phyloP scores from a whole-genome alignment of 2,329 filamentous ascomycete genomes.

The Calonectria crousiana region DNA sequence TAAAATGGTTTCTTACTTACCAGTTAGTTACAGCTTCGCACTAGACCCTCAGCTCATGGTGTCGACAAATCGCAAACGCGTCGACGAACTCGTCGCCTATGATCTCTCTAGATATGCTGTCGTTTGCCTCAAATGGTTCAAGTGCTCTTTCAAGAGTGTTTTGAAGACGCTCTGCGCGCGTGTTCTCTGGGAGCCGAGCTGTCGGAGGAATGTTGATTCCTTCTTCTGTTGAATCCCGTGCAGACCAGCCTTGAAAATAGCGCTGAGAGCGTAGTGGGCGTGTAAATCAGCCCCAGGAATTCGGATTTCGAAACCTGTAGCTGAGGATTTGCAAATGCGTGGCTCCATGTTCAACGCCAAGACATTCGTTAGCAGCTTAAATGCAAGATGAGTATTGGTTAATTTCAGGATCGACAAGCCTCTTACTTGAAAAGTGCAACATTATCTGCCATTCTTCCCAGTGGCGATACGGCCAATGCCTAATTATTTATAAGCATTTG shows the following conservation, averaged over 20 bases:
- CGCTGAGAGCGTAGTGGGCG: slow-evolving; percentile 75
- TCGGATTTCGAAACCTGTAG: slow-evolving; percentile 78
- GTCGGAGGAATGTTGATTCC: slow-evolving; percentile 77
- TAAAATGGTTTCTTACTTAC: slow-evolving; percentile 59
- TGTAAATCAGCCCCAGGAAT: slow-evolving; percentile 80
- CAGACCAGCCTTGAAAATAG: slow-evolving; percentile 77
- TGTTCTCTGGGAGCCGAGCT: neutral
- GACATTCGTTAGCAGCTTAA: slow-evolving; percentile 64
- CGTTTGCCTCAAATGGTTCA: slow-evolving; percentile 70
- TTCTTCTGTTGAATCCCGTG: slow-evolving; percentile 80
- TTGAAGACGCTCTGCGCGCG: slow-evolving; percentile 50
- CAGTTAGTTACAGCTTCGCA: slow-evolving; percentile 84
- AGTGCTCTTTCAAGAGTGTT: slow-evolving; percentile 78
- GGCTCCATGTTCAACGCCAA: slow-evolving; percentile 77
- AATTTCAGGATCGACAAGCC: slow-evolving; percentile 44
- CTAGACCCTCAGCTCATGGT: slow-evolving; percentile 79
- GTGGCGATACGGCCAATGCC: slow-evolving; percentile 7
- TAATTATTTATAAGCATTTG: neutral
- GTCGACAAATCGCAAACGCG: slow-evolving; percentile 72
- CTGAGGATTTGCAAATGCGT: slow-evolving; percentile 75
- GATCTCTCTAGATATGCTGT: slow-evolving; percentile 77
- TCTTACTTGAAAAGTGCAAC: slow-evolving; percentile 77
- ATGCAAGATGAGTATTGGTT: slow-evolving; percentile 47
- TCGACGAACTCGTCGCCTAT: slow-evolving; percentile 82
- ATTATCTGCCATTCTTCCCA: slow-evolving; percentile 70